Evolutionary conservation across 345 rosid species (phyloP).

Genomic region (Mangifera indica): DNA sequence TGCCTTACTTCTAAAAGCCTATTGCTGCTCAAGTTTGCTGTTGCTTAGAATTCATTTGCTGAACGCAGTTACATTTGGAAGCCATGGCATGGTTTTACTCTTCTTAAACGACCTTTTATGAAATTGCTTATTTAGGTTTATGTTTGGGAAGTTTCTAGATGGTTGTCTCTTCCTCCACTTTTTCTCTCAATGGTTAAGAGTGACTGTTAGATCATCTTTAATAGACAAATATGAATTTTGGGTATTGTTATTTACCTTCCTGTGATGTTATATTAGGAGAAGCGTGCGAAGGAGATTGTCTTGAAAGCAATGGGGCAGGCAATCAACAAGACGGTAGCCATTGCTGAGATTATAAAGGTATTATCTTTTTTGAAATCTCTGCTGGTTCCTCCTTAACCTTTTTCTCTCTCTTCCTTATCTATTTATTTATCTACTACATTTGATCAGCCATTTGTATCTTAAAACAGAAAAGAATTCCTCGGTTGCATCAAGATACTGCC

Average conservation of each 20-base stretch:
- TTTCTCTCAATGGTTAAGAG: background rate
- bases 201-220: background rate
- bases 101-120: background rate
- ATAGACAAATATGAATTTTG: background rate
- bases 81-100: background rate
- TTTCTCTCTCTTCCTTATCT: background rate
- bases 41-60: background rate
- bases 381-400: background rate
- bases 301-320: slow-evolving; percentile 97
- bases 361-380: slow-evolving; percentile 14
- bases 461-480: slow-evolving; percentile 69
- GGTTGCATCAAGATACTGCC: slow-evolving; percentile 81
- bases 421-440: background rate
- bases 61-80: background rate
- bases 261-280: slow-evolving; percentile 46
- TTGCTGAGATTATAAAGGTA: slow-evolving; percentile 83
- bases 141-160: background rate
- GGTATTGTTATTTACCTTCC: slow-evolving; percentile 11
- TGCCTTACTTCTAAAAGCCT: background rate
- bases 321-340: slow-evolving; percentile 81
- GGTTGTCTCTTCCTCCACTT: background rate
- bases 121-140: background rate
- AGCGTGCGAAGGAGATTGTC: slow-evolving; percentile 61
- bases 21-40: background rate
- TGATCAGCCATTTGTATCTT: background rate